Percentiles rank a stretch among this genome's conserved stretches.
phyloP scores from a whole-genome alignment of 495 filamentous ascomycete species.

The Penicillium chermesinum region DNA sequence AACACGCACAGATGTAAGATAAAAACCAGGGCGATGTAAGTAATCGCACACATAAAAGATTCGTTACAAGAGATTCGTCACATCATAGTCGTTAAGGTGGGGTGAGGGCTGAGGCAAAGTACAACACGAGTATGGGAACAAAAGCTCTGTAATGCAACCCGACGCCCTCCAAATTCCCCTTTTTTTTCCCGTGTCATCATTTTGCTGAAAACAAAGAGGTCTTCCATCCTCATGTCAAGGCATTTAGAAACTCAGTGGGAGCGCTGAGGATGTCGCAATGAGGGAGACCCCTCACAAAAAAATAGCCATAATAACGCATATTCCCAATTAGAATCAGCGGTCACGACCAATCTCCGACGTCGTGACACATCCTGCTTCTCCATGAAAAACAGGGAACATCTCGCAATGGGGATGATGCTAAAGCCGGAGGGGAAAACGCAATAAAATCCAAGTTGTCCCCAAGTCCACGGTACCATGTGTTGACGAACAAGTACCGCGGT shows the following conservation, averaged over 20 bases:
- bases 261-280: background rate
- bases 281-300: background rate
- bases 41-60: conserved; percentile 25
- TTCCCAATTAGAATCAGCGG: background rate
- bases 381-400: background rate
- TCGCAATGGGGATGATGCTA: conserved; percentile 6
- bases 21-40: conserved; percentile 13
- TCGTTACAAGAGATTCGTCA: conserved; percentile 44
- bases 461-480: conserved; percentile 1
- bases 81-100: conserved; percentile 43
- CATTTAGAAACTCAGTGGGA: background rate
- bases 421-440: conserved; percentile 7
- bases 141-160: conserved; percentile 1
- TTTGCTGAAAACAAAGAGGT: conserved; percentile 9
- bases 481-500: conserved; percentile 8
- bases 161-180: background rate
- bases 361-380: background rate
- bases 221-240: background rate
- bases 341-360: background rate
- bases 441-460: conserved; percentile 3
- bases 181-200: conserved; percentile 6
- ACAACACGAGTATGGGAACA: conserved; percentile 3
- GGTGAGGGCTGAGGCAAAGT: conserved; percentile 9
- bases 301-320: conserved; percentile 2
- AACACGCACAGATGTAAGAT: conserved; percentile 3